These are phyloP conservation scores for Penicillium flavigenum DNA, from an alignment of 495 filamentous ascomycete genomes.

Conservation along the genomic window DNA sequence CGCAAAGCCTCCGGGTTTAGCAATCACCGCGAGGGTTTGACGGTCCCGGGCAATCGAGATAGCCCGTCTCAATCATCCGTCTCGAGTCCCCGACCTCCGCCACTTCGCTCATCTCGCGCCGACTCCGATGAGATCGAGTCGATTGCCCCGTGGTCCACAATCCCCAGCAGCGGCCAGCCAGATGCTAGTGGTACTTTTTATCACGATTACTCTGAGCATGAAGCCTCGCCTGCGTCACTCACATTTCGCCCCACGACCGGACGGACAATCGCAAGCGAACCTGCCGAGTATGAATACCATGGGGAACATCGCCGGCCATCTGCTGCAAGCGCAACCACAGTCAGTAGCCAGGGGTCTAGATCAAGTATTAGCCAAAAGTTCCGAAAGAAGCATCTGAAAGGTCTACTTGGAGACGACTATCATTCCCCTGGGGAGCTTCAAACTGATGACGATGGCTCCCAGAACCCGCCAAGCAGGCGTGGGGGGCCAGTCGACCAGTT, in stretches of 20 bases:
- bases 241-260: slow-evolving; percentile 63
- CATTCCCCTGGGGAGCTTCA: slow-evolving; percentile 58
- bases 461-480: slow-evolving; percentile 16
- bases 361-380: slow-evolving; percentile 68
- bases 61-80: slow-evolving; percentile 26
- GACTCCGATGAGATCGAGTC: slow-evolving; percentile 37
- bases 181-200: slow-evolving; percentile 44
- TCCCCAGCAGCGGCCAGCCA: slow-evolving; percentile 30
- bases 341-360: slow-evolving; percentile 88
- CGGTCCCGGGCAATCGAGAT: slow-evolving; percentile 35
- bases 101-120: slow-evolving; percentile 26
- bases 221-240: slow-evolving; percentile 61
- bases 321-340: slow-evolving; percentile 80
- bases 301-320: slow-evolving; percentile 83
- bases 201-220: slow-evolving; percentile 45
- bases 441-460: slow-evolving; percentile 62
- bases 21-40: slow-evolving; percentile 42
- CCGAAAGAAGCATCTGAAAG: slow-evolving; percentile 69
- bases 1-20: slow-evolving; percentile 41
- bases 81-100: slow-evolving; percentile 31
- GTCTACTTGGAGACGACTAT: slow-evolving; percentile 87
- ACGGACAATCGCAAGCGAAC: slow-evolving; percentile 63
- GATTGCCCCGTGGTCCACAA: slow-evolving; percentile 38
- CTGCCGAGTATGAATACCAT: slow-evolving; percentile 62
- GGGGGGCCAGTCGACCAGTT: slow-evolving; percentile 55